Conservation (phyloP, 1,139 yeast species). For the Zhuliangozyma parablackwelliae region DNA sequence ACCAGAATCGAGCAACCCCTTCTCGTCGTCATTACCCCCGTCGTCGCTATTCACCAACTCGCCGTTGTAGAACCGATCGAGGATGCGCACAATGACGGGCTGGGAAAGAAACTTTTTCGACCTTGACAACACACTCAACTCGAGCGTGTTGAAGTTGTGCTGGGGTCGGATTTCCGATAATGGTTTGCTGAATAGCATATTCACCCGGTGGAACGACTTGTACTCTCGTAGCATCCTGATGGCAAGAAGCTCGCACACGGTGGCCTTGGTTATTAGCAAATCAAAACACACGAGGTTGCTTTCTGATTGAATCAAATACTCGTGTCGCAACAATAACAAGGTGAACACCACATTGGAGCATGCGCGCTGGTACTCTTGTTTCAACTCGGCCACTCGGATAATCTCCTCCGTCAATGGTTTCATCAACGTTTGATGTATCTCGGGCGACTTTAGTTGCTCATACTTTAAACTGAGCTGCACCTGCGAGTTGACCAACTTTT, state of each 20-base stretch:
- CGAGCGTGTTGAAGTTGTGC: conserved; percentile 44
- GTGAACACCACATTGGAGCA: conserved; percentile 22
- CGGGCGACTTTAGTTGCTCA: conserved; percentile 55
- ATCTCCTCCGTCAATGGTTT: conserved; percentile 43
- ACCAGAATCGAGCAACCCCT: conserved; percentile 11
- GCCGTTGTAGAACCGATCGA: conserved; percentile 55
- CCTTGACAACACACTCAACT: conserved; percentile 50
- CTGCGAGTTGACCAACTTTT: conserved; percentile 32
- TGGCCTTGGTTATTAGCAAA: conserved; percentile 47
- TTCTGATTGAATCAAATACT: conserved; percentile 46
- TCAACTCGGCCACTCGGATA: conserved; percentile 8
- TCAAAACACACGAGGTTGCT: conserved; percentile 47
- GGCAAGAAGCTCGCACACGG: conserved; percentile 53
- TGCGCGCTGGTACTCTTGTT: conserved; percentile 3
- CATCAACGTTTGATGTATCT: conserved; percentile 45
- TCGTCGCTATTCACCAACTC: conserved; percentile 28
- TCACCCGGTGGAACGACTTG: conserved; percentile 41
- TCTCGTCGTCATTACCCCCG: conserved; percentile 23
- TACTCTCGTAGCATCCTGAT: conserved; percentile 50
- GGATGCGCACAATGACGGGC: conserved; percentile 48
- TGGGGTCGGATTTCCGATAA: conserved; percentile 17
- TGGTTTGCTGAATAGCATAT: conserved; percentile 41
- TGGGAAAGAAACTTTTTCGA: conserved; percentile 54
- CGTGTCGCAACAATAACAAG: conserved; percentile 34
- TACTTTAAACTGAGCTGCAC: conserved; percentile 48